Conservation (phyloP, 2,329 filamentous ascomycete species). For the Cladophialophora psammophila region DNA sequence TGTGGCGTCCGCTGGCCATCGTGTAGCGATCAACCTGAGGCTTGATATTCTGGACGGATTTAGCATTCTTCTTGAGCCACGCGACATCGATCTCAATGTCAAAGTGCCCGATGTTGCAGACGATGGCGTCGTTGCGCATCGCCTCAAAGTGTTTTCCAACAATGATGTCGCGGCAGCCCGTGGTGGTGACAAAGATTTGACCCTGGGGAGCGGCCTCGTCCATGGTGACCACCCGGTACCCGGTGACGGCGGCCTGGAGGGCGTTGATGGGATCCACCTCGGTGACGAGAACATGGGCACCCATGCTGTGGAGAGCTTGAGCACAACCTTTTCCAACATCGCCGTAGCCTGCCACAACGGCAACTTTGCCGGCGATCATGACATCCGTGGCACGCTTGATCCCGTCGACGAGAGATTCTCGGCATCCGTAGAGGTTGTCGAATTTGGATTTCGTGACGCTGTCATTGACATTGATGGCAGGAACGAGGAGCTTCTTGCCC, state of each 20-base stretch:
- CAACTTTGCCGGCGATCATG: constrained; percentile 99
- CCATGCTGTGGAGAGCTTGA: constrained; percentile 94
- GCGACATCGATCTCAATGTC: constrained; percentile 99
- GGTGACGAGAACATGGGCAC: constrained; percentile 93
- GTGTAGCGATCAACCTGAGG: constrained; percentile 98
- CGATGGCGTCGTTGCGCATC: constrained; percentile 97
- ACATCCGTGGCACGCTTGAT: constrained; percentile 99
- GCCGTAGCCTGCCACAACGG: constrained; percentile 96
- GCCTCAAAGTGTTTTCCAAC: constrained; percentile 88
- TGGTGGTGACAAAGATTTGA: constrained; percentile 99
- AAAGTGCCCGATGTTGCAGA: constrained; percentile 99
- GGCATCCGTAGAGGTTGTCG: constrained; percentile 99
- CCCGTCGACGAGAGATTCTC: constrained; percentile 96
- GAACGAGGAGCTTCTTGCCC: constrained; percentile 85
- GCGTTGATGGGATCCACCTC: constrained; percentile 99
- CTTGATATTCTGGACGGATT: constrained; percentile 97
- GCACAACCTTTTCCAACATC: constrained; percentile 99
- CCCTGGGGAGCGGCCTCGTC: constrained; percentile 87
- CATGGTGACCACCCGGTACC: constrained; percentile 97
- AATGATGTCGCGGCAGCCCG: constrained; percentile 97
- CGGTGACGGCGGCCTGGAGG: constrained; percentile 96
- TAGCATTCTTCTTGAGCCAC: constrained; percentile 97
- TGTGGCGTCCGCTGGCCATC: constrained; percentile 91
- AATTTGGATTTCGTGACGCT: constrained; percentile 99
- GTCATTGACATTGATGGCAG: constrained; percentile 99